Percentiles rank a stretch among this genome's conserved stretches.
phyloP scores from a whole-genome alignment of 305 asterid genomes.

The Vinca major region DNA sequence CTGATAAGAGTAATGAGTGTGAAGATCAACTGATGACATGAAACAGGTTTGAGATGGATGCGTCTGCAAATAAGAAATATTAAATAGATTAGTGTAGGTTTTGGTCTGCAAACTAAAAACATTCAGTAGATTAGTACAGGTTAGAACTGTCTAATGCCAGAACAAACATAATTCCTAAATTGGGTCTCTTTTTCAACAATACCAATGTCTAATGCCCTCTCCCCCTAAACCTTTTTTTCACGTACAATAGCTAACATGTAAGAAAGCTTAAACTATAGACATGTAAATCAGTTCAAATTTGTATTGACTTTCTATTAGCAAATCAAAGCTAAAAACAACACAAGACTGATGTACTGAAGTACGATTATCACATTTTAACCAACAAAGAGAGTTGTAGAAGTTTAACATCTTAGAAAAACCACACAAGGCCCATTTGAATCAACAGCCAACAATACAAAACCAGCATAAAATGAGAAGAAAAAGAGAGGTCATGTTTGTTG shows the following conservation, averaged over 20 bases:
- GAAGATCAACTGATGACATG: conserved; percentile 98
- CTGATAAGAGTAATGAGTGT: conserved; percentile 99
- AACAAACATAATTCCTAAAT: background rate
- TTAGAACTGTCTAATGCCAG: background rate
- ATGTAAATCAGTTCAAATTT: background rate
- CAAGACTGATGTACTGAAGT: background rate
- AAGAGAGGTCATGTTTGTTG: background rate
- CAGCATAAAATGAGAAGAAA: background rate
- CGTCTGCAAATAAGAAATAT: conserved; percentile 50
- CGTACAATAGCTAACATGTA: background rate
- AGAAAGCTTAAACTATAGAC: background rate
- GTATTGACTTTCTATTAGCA: background rate
- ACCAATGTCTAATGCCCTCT: background rate
- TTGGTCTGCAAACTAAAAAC: conserved; percentile 47
- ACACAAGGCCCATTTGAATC: background rate
- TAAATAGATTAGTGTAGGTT: background rate
- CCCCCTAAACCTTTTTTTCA: background rate
- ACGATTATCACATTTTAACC: background rate
- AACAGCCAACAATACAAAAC: background rate
- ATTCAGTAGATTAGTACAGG: too few species aligned
- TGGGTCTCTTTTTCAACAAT: background rate
- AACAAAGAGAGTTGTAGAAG: background rate
- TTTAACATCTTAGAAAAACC: background rate
- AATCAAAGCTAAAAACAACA: background rate
- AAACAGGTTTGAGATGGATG: conserved; percentile 98